A percentile compares a stretch with the other conserved stretches of the same genome.
Evolutionary conservation across 2,329 filamentous ascomycete genomes (phyloP).

Genomic region (Arachnopeziza araneosa): DNA sequence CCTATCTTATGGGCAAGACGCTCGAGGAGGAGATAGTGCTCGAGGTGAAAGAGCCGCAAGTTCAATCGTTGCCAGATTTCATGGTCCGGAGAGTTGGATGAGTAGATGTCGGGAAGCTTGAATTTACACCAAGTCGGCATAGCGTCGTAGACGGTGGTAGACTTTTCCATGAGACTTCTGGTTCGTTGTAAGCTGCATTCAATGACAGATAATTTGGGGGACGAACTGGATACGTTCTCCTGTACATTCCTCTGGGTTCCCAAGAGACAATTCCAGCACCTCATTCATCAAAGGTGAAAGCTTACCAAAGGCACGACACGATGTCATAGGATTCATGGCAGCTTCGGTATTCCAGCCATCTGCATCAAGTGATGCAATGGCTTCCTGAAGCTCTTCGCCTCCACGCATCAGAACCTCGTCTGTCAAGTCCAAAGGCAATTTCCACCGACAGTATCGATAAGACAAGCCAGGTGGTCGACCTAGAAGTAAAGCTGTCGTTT

Average conservation of each 20-base stretch:
- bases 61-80: conserved; percentile 41
- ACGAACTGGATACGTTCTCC: conserved; percentile 20
- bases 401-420: conserved; percentile 44
- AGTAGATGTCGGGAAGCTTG: conserved; percentile 36
- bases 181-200: not conserved
- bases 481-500: conserved; percentile 44
- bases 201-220: not conserved
- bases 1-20: conserved; percentile 46
- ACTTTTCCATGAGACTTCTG: conserved; percentile 16
- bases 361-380: conserved; percentile 37
- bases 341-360: conserved; percentile 48
- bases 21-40: conserved; percentile 55
- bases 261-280: conserved; percentile 48
- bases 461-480: conserved; percentile 49
- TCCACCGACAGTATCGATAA: conserved; percentile 48
- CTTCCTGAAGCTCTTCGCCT: conserved; percentile 34
- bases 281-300: conserved; percentile 51
- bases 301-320: conserved; percentile 40
- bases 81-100: conserved; percentile 30
- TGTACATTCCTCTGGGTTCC: conserved; percentile 17
- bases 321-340: conserved; percentile 39
- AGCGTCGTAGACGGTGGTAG: conserved; percentile 34
- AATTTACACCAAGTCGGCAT: conserved; percentile 31
- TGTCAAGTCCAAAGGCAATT: conserved; percentile 48
- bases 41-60: conserved; percentile 44